Evolutionary conservation across 2,329 filamentous ascomycete species (phyloP).

Genomic region (Botryosphaeria dothidea): DNA sequence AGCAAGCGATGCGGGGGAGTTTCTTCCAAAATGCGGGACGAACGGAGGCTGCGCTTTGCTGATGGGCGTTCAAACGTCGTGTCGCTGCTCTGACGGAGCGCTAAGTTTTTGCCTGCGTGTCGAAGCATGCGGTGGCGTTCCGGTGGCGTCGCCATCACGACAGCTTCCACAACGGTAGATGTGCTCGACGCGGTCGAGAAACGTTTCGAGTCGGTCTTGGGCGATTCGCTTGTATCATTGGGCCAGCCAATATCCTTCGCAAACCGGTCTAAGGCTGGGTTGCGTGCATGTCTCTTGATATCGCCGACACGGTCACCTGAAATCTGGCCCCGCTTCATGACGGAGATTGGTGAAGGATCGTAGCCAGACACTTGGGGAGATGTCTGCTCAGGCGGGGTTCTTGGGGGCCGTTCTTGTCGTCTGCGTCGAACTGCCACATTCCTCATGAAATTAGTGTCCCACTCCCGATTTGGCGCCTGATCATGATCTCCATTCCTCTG

Average conservation of each 20-base stretch:
- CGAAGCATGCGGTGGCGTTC: conserved; percentile 49
- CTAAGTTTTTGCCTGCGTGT: conserved; percentile 56
- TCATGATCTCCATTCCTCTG: conserved; percentile 21
- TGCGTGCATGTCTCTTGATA: conserved; percentile 32
- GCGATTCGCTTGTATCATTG: conserved; percentile 31
- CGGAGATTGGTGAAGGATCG: neutral
- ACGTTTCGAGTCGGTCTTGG: conserved; percentile 40
- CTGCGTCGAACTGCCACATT: conserved; percentile 40
- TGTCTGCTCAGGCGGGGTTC: conserved; percentile 26
- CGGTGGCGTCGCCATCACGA: conserved; percentile 54
- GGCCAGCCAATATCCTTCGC: conserved; percentile 54
- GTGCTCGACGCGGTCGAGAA: conserved; percentile 53
- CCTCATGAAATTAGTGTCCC: conserved; percentile 43
- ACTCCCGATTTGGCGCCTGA: conserved; percentile 37
- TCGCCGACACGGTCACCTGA: conserved; percentile 36
- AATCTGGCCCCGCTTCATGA: conserved; percentile 20
- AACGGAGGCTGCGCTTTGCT: conserved; percentile 44
- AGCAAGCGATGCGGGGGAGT: conserved; percentile 50
- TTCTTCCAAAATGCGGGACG: conserved; percentile 45
- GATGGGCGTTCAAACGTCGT: conserved; percentile 42
- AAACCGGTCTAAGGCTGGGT: conserved; percentile 49
- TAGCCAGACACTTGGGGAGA: neutral
- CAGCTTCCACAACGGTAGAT: conserved; percentile 57
- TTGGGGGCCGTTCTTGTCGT: conserved; percentile 33
- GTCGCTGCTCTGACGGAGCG: conserved; percentile 46